Evolutionary conservation across 345 rosid genomes (phyloP).

Genomic region (Physaria fendleri): DNA sequence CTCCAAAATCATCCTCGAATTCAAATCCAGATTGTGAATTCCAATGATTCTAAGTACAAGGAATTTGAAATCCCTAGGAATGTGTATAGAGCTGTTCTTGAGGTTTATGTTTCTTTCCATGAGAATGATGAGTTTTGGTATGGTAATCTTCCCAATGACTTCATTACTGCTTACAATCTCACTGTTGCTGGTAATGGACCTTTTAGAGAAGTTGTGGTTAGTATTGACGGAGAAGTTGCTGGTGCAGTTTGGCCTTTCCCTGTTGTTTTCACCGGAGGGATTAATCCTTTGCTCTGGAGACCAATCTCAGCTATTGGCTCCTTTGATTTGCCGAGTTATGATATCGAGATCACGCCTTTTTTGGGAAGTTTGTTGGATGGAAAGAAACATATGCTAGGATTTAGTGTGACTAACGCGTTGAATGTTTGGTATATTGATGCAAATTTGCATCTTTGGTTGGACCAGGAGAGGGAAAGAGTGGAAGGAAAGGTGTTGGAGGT

Average conservation of each 20-base stretch:
- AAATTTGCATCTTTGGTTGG: conserved; percentile 90
- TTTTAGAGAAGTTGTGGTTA: conserved; percentile 79
- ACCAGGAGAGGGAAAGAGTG: conserved; percentile 34
- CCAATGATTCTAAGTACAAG: conserved; percentile 36
- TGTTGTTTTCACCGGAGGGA: conserved; percentile 79
- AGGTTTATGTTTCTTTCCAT: conserved; percentile 87
- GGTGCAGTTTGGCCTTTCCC: conserved; percentile 92
- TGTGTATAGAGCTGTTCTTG: conserved; percentile 80
- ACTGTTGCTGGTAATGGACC: conserved; percentile 72
- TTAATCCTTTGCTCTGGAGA: conserved; percentile 80
- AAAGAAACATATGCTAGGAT: conserved; percentile 46
- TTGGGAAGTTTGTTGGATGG: conserved; percentile 69
- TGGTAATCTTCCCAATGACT: conserved; percentile 62
- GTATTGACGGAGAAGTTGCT: conserved; percentile 49
- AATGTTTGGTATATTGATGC: conserved; percentile 82
- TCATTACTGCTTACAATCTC: conserved; percentile 51
- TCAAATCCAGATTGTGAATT: conserved; percentile 63
- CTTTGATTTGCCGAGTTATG: conserved; percentile 80
- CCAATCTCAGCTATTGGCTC: conserved; percentile 78
- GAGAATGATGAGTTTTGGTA: conserved; percentile 94
- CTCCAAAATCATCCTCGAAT: conserved; percentile 72
- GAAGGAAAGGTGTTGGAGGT: conserved; percentile 53
- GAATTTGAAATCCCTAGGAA: conserved; percentile 61
- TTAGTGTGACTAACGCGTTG: conserved; percentile 71
- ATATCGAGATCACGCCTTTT: conserved; percentile 68